Evolutionary conservation across 495 filamentous ascomycete species (phyloP), one percentile per base, ranked within the genome.

Genomic region (Platismatia glauca): DNA sequence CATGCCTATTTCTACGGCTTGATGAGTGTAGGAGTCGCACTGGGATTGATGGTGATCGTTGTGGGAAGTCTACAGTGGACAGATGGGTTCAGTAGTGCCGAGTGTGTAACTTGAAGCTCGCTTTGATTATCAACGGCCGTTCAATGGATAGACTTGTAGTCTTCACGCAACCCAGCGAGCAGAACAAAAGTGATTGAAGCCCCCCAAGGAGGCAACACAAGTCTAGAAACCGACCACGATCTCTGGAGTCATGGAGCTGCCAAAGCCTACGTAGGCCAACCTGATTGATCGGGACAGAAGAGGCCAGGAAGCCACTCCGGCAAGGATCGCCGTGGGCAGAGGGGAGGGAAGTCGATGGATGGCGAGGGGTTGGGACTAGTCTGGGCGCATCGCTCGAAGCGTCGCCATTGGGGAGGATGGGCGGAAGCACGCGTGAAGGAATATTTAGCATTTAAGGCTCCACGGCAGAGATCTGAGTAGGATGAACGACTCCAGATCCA

Each of bases 61-160:
- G 85, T 91, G 81, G 93, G 93, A 3, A 88, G 89, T 60, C 73
- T 95, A 70, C 74, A 82, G 64, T 96, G 91, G 91, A 89, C 78
- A 29, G 73, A 76, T 15, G 89, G 86, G 27, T 91, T 85, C 72
- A 73, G 64, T 8, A 65, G 68, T 7, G 66, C 82, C 60, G 70
- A 74, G 22, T 90, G 86, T 74, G 64, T 58, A 44, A 69, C 37
- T 33, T 71, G 62, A 65, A 52, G 24, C 31, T 31, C 15, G 24
- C 48, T 52, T 31, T 5, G 12, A 31, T 7, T 33, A 31, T n/a
- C 13, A 52, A 52, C 18, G 48, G 15, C 15, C 13, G 1, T 7
- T 31, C 6, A 29, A 52, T 29, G 13, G 15, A 31, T 31, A 9
- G 11, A 46, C n/a, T 46, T 46, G 3, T 4, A 3, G 2, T 15